Evolutionary conservation across 2,329 filamentous ascomycete genomes (phyloP), one percentile per base, ranked within the genome.

Genomic region (Stachybotrys chlorohalonatus): DNA sequence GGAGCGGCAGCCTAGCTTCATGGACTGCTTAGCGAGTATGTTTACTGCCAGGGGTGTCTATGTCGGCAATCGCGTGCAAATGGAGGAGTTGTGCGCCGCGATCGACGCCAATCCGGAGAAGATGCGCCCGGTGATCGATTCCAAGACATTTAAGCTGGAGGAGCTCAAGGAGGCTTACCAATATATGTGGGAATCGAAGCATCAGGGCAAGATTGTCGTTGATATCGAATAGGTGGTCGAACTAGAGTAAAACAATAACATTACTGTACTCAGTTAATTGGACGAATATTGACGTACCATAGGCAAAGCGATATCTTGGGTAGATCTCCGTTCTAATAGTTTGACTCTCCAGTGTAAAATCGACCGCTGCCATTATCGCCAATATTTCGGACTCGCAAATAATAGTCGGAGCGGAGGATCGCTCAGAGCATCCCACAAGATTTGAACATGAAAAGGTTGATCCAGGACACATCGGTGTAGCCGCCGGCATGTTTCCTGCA

Each of bases 11-110:
- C 66, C 67, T 1, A 61, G 68, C 11, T 71, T 71, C 62, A 58
- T 70, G 6, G 68, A 69, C 54, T 66, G 62, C 57, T 58, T 72
- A 11, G 58, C 32, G 31, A 59, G 62, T 36, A 50, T 66, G 15
- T 72, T 73, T 64, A 79, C 71, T 0, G 70, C 72, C 7, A 67
- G 79, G 3, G 77, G 76, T 31, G 58, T 80, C 4, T 65, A 76
- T 47, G 73, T 75, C 7, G 79, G 79, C 5, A 76, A 57, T 60
- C 65, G 75, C 15, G 48, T 64, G 3, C 73, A 77, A 67, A 73
- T 81, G 66, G 76, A 80, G 64, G 77, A 79, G 9, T 77, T 81
- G 73, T 73, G 72, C 58, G 65, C 68, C 1, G 76, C 75, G 15
- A 71, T 81, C 54, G 77, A 80, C 58, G 74, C 68, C 17, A 70